These are phyloP conservation scores for Metschnikowia continentalis DNA, from an alignment of 805 yeast species.

Conservation along the genomic window DNA sequence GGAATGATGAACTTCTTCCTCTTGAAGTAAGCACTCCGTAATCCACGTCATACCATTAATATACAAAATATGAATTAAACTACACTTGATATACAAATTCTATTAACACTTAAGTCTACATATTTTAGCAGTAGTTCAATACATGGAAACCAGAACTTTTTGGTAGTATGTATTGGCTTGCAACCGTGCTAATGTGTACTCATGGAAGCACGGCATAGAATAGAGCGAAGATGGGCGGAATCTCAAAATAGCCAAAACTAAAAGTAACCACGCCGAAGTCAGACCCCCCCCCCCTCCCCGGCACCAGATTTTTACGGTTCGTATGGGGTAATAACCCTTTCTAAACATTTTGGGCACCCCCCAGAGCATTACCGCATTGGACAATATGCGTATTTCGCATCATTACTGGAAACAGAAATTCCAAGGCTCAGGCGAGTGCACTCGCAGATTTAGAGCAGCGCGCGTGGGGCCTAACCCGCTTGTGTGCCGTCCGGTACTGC, in stretches of 20 bases:
- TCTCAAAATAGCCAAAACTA: background rate
- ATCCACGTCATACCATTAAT: slow-evolving; percentile 3
- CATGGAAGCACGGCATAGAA: background rate
- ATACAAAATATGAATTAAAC: background rate
- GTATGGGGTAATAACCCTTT: background rate
- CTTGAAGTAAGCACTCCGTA: slow-evolving; percentile 6
- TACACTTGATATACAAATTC: no score
- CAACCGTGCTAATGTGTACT: no score
- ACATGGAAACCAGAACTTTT: no score
- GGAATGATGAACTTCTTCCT: slow-evolving; percentile 14
- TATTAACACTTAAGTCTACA: no score
- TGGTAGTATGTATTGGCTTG: no score
- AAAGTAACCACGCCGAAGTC: background rate
- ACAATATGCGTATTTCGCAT: background rate
- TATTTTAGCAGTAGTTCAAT: no score
- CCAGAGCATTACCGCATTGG: slow-evolving; percentile 1
- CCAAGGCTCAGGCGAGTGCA: background rate
- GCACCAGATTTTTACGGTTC: background rate
- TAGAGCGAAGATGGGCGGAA: background rate
- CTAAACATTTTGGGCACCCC: background rate
- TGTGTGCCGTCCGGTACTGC: background rate
- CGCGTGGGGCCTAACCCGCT: background rate
- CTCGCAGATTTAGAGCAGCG: background rate
- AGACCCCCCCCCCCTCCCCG: background rate
- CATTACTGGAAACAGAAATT: slow-evolving; percentile 3